phyloP scores from a whole-genome alignment of 352 stramenopile genomes.

The Globisporangium nagaii region DNA sequence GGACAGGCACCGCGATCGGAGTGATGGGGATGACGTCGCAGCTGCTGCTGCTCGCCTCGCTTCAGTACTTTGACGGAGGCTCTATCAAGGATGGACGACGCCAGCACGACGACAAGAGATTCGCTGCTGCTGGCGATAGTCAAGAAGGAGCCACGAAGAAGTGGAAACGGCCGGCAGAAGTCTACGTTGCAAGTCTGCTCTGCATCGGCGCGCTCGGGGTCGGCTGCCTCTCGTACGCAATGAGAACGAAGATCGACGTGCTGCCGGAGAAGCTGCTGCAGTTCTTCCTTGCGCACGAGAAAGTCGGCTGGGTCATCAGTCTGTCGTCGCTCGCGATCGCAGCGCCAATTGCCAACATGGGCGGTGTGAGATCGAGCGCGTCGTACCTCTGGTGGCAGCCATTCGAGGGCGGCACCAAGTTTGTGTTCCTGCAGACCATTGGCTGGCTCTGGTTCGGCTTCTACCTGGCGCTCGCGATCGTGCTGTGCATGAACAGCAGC shows the following conservation, averaged over 20 bases:
- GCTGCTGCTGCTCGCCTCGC: conserved; percentile 35
- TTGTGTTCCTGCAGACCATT: conserved; percentile 52
- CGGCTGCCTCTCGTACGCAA: conserved; percentile 17
- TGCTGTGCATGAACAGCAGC: conserved; percentile 35
- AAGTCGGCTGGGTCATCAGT: conserved; percentile 32
- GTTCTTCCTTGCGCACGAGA: conserved; percentile 22
- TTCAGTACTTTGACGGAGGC: conserved; percentile 33
- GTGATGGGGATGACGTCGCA: conserved; percentile 44
- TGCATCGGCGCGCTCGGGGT: conserved; percentile 20
- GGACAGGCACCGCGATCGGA: conserved; percentile 28
- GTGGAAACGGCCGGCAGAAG: conserved; percentile 17
- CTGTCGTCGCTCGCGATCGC: conserved; percentile 29
- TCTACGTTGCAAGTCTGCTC: conserved; percentile 29
- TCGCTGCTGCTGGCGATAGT: no score
- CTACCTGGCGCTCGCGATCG: conserved; percentile 30
- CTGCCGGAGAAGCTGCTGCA: conserved; percentile 1
- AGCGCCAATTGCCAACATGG: conserved; percentile 32
- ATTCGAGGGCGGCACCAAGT: conserved; percentile 50
- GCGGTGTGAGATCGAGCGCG: conserved; percentile 21
- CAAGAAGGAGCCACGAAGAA: background rate
- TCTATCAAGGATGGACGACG: background rate
- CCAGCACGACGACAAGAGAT: background rate
- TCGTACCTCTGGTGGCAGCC: conserved; percentile 43
- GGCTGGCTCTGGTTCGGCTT: conserved; percentile 57
- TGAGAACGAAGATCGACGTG: background rate